A percentile compares a stretch with the other conserved stretches of the same genome.
These are phyloP conservation scores for Camelina laxa DNA, from an alignment of 345 rosid species.

Conservation along the genomic window DNA sequence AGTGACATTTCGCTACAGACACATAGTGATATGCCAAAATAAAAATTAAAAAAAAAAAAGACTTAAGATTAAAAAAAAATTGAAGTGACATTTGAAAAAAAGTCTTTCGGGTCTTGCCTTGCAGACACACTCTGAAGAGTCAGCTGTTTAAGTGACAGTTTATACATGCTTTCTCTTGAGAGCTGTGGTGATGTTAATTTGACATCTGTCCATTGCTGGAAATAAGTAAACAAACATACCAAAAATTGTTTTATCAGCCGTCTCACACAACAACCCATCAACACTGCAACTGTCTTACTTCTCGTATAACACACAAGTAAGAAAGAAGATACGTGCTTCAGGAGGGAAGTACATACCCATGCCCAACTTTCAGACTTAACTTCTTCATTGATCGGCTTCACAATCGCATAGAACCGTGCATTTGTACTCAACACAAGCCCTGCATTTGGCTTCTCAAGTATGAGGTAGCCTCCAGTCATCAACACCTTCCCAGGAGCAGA, in stretches of 20 bases:
- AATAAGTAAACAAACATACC: constrained; percentile 9
- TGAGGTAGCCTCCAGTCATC: constrained; percentile 91
- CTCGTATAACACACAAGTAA: neutral
- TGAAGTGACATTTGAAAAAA: constrained; percentile 6
- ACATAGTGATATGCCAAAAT: neutral
- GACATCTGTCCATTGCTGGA: constrained; percentile 83
- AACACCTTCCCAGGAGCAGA: constrained; percentile 99
- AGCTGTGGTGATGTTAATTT: constrained; percentile 94
- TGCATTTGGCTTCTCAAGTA: constrained; percentile 92
- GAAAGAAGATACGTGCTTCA: constrained; percentile 7
- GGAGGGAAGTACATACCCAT: constrained; percentile 61
- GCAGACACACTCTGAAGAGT: constrained; percentile 66
- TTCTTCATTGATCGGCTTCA: constrained; percentile 72
- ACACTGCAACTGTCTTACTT: neutral
- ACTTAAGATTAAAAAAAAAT: neutral
- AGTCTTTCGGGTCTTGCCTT: constrained; percentile 57
- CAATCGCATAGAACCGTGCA: constrained; percentile 91
- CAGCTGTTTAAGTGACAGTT: constrained; percentile 67
- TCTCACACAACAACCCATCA: constrained; percentile 3
- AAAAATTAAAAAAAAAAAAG: neutral
- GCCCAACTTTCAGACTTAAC: constrained; percentile 82
- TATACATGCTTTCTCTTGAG: constrained; percentile 78
- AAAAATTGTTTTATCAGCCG: constrained; percentile 2
- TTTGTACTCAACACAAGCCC: constrained; percentile 91
- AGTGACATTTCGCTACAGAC: neutral